Base-by-base conservation (phyloP, 208 protist species). In the Porcisia hertigi region DNA sequence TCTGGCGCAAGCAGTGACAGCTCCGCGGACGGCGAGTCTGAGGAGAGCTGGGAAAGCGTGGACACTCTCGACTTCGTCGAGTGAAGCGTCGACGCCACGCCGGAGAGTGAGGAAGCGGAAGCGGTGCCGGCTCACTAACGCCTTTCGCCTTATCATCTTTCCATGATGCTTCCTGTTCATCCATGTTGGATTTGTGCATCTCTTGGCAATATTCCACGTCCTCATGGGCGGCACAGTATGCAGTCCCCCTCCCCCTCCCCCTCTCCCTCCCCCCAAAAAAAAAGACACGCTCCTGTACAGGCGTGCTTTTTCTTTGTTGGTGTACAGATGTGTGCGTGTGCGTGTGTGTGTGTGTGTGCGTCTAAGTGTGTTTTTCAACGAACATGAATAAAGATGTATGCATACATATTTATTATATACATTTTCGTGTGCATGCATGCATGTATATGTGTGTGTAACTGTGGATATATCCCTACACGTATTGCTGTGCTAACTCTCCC, bases 41-140 rank as follows among this genome's bases (percentile, higher is more conserved):
- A 45, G 4, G 52, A 57, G 34, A 71, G 76, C 43, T 81, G 71
- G 77, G 77, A 81, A 47, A 76, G 71, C 45, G 36, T 77, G 12
- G 71, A 69, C n/a, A 76, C 71, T 0, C n/a, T 12, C 45, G 76
- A 64, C 20, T 1, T n/a, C 16, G 54, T 36, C 1, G 47, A 57
- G 0, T 11, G 62, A 49, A 18, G 55, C 9, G 47, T 25, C 18
- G 63, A 53, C 34, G 20, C 6, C 25, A 39, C 34, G 18, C 25
- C 30, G 8, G 30, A 41, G 39, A 39, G 25, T 39, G 52, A 7
- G 34, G 39, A 18, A 25, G 39, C n/a, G 39, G 36, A 66, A n/a
- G 39, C 12, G 3, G 62, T 66, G n/a, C 0, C 39, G 14, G 20
- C 39, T 66, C 39, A n/a, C 20, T 66, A 47, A 12, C 39, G 3